Evolutionary conservation across 768 basidiomycete species (phyloP).

Genomic region (Mycena olivaceomarginata): DNA sequence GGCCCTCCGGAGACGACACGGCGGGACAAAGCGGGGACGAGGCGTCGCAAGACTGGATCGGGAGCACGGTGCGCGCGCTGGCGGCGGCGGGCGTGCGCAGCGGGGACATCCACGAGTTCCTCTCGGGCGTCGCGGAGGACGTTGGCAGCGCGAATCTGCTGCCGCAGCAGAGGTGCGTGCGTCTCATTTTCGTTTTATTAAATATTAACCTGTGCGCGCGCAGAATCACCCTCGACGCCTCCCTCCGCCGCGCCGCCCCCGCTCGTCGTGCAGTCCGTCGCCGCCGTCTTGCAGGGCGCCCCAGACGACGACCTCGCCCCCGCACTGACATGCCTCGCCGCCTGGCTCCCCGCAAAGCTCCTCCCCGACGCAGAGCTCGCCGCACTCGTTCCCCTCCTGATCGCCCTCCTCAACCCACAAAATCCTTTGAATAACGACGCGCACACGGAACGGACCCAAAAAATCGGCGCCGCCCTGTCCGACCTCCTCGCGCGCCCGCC

Average conservation of each 20-base stretch:
- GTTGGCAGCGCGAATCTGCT: neutral
- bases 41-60: neutral
- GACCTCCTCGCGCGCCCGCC: conserved; percentile 87
- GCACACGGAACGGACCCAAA: conserved; percentile 63
- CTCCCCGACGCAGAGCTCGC: conserved; percentile 75
- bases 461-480: conserved; percentile 75
- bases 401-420: neutral
- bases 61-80: neutral
- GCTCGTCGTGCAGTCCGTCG: conserved; percentile 82
- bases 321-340: neutral
- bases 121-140: neutral
- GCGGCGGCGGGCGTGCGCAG: neutral
- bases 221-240: conserved; percentile 70
- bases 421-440: too few relatives aligned
- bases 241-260: conserved; percentile 79
- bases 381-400: conserved; percentile 70
- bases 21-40: neutral
- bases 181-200: neutral
- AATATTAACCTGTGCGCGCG: neutral
- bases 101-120: neutral
- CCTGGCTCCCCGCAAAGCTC: conserved; percentile 43
- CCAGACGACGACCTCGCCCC: neutral
- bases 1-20: too few relatives aligned
- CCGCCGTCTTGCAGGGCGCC: conserved; percentile 63
- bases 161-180: conserved; percentile 4